Percentiles rank a stretch among this genome's conserved stretches.
phyloP scores from a whole-genome alignment of 2,329 filamentous ascomycete genomes.

The Penicillium sp. region DNA sequence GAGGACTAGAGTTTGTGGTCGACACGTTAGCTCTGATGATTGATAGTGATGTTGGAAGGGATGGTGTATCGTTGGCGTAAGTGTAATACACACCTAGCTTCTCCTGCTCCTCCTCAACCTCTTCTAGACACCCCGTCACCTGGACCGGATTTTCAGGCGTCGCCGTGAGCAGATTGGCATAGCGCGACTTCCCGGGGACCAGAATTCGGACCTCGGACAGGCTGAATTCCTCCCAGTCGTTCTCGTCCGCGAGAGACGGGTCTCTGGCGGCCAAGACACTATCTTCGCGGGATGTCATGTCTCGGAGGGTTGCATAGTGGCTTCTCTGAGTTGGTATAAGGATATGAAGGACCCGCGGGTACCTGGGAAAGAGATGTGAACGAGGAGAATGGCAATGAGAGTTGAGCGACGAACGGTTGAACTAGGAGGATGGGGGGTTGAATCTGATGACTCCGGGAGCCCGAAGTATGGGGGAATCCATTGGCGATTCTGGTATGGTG shows the following conservation, averaged over 20 bases:
- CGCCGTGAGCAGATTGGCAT: conserved; percentile 61
- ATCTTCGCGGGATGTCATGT: conserved; percentile 52
- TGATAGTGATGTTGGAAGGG: background rate
- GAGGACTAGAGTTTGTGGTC: conserved; percentile 34
- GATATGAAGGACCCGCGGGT: background rate
- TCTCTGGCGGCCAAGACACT: conserved; percentile 51
- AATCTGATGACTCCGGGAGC: conserved; percentile 10
- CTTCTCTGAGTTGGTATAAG: conserved; percentile 11
- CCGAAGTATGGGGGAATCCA: background rate
- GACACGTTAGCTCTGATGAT: background rate
- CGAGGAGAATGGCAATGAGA: conserved; percentile 6
- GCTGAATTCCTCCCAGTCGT: conserved; percentile 65
- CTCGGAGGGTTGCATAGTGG: conserved; percentile 42
- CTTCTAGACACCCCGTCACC: conserved; percentile 58
- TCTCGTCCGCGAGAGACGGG: conserved; percentile 51
- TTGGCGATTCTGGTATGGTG: background rate
- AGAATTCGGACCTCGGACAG: conserved; percentile 61
- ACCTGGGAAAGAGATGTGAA: conserved; percentile 2
- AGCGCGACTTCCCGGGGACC: conserved; percentile 53
- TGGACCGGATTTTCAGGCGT: conserved; percentile 59
- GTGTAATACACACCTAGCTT: conserved; percentile 42
- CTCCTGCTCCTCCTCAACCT: conserved; percentile 50
- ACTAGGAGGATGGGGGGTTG: background rate
- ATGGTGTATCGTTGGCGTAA: background rate
- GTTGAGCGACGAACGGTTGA: conserved; percentile 5